These are phyloP conservation scores for Calonectria pseudoreteaudii DNA, from an alignment of 2,329 filamentous ascomycete genomes.

Conservation along the genomic window DNA sequence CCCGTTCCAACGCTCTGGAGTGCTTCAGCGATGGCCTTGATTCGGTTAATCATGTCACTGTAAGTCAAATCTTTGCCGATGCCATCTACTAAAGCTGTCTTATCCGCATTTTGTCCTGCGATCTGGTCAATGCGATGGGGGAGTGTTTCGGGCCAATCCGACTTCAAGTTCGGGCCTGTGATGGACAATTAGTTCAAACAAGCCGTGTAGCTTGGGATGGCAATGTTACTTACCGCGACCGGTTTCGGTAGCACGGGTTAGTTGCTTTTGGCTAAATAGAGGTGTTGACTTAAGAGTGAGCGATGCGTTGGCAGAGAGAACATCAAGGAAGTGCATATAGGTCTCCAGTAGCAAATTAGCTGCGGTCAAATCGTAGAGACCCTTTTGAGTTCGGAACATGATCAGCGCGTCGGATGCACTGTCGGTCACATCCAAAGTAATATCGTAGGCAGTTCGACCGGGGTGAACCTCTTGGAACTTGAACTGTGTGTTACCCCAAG, in stretches of 20 bases:
- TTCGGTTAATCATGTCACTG: background rate
- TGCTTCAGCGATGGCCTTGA: background rate
- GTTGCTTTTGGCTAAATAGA: background rate
- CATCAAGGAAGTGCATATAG: background rate
- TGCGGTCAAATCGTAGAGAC: background rate
- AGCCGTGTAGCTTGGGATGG: accelerated
- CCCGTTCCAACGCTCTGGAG: background rate
- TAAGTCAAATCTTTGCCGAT: background rate
- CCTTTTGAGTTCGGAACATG: background rate
- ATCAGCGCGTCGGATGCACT: background rate
- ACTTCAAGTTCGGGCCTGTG: background rate
- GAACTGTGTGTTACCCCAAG: background rate
- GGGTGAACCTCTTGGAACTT: background rate
- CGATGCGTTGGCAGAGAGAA: background rate
- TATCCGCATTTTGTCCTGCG: background rate
- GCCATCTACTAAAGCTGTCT: background rate
- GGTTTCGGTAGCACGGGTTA: background rate
- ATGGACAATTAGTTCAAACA: background rate
- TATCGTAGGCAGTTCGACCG: background rate
- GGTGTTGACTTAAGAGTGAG: background rate
- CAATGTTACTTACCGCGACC: background rate
- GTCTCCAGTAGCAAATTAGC: background rate
- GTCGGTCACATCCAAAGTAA: background rate
- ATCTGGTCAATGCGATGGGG: background rate
- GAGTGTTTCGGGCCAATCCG: background rate